phyloP scores from a whole-genome alignment of 495 filamentous ascomycete genomes.

The Hypoxylon intermedium region DNA sequence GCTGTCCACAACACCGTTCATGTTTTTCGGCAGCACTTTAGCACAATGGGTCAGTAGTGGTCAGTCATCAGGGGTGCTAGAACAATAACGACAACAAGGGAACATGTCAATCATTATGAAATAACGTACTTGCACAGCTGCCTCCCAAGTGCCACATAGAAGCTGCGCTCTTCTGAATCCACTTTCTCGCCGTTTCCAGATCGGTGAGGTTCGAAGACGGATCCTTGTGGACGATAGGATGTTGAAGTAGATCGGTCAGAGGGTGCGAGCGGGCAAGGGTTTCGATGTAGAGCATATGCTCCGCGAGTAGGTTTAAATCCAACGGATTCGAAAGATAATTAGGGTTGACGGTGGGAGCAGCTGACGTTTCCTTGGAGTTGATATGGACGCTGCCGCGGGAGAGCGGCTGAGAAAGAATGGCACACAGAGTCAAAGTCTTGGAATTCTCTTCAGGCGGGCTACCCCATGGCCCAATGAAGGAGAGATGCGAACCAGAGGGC shows the following conservation, averaged over 20 bases:
- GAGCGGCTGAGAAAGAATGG: background rate
- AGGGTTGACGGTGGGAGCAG: background rate
- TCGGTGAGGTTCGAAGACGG: background rate
- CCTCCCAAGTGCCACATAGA: conserved; percentile 45
- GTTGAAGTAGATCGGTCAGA: conserved; percentile 34
- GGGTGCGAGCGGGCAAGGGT: conserved; percentile 40
- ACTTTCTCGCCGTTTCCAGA: conserved; percentile 23
- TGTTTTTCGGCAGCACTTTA: background rate
- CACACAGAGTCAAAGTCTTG: conserved; percentile 14
- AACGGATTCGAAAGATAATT: background rate
- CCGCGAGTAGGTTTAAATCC: background rate
- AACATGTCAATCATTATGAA: too few species aligned
- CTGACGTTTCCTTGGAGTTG: conserved; percentile 13
- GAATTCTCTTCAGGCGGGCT: background rate
- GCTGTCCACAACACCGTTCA: background rate
- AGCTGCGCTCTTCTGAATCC: conserved; percentile 9
- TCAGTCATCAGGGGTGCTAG: background rate
- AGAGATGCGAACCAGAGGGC: background rate
- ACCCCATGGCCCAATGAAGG: conserved; percentile 5
- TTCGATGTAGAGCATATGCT: conserved; percentile 18
- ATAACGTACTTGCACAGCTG: conserved; percentile 48
- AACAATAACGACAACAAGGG: too few species aligned
- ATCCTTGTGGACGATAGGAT: background rate
- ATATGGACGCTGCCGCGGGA: background rate
- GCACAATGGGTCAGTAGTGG: background rate